Conservation (phyloP, 2,329 filamentous ascomycete genomes). For the Malbranchea zuffiana region DNA sequence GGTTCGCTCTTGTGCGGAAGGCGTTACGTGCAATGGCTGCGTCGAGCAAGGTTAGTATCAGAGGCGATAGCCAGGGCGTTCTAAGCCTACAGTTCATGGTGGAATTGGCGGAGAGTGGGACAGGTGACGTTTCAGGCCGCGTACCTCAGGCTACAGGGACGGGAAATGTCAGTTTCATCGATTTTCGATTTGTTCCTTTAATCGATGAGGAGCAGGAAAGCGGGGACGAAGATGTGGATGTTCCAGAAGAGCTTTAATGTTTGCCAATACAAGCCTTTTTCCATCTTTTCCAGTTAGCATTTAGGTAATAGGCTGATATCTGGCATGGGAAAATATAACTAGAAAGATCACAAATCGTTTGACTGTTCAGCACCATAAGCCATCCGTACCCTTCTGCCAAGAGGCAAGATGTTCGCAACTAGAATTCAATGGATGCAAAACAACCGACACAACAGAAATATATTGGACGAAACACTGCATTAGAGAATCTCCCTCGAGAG, state of each 20-base stretch:
- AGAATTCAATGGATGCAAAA: too few species aligned
- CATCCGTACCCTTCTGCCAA: too few species aligned
- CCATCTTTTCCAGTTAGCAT: too few species aligned
- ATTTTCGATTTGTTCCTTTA: conserved; percentile 39
- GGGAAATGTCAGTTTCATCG: conserved; percentile 35
- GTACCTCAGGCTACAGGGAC: conserved; percentile 17
- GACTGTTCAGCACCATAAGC: too few species aligned
- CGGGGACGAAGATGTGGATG: conserved; percentile 14
- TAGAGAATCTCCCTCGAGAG: too few species aligned
- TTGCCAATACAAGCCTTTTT: neutral
- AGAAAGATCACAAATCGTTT: too few species aligned
- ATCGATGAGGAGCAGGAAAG: conserved; percentile 32
- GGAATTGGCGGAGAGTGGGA: conserved; percentile 56
- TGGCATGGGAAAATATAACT: too few species aligned
- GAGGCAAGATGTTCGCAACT: too few species aligned
- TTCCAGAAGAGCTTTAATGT: conserved; percentile 2
- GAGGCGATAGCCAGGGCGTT: conserved; percentile 80
- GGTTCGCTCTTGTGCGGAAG: conserved; percentile 74
- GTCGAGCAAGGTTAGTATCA: conserved; percentile 82
- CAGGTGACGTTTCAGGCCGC: conserved; percentile 15
- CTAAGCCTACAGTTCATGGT: conserved; percentile 95
- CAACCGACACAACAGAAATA: too few species aligned
- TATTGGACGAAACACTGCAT: too few species aligned
- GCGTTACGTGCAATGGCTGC: conserved; percentile 87
- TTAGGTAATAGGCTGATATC: too few species aligned